Conservation (phyloP, 306 rosid genomes). For the Citrullus mucosospermus region DNA sequence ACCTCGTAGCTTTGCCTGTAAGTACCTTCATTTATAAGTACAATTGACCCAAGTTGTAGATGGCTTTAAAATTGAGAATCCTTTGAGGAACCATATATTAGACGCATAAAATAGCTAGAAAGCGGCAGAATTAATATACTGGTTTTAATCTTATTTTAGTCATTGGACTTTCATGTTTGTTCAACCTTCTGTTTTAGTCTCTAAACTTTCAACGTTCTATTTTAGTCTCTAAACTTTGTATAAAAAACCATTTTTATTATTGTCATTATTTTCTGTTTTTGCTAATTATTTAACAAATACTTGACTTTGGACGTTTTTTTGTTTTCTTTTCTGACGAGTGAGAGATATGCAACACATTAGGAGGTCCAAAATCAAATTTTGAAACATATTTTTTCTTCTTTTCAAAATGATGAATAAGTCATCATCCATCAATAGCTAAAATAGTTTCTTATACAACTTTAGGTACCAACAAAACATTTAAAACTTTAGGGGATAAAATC, state of each 20-base stretch:
- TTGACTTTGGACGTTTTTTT: background rate
- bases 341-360: background rate
- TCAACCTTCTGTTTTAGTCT: background rate
- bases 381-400: background rate
- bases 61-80: background rate
- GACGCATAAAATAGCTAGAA: background rate
- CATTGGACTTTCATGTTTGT: background rate
- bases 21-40: conserved; percentile 11
- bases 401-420: background rate
- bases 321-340: background rate
- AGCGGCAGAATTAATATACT: background rate
- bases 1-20: conserved; percentile 88
- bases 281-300: too few species aligned
- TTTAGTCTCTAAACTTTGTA: background rate
- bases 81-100: background rate
- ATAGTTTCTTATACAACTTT: background rate
- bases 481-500: background rate
- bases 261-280: background rate
- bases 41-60: background rate
- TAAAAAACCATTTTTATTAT: background rate
- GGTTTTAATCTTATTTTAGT: background rate
- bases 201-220: background rate
- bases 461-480: background rate
- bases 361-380: background rate
- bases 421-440: background rate